phyloP scores from a whole-genome alignment of 208 protist species.

The Entamoeba moshkovskii region DNA sequence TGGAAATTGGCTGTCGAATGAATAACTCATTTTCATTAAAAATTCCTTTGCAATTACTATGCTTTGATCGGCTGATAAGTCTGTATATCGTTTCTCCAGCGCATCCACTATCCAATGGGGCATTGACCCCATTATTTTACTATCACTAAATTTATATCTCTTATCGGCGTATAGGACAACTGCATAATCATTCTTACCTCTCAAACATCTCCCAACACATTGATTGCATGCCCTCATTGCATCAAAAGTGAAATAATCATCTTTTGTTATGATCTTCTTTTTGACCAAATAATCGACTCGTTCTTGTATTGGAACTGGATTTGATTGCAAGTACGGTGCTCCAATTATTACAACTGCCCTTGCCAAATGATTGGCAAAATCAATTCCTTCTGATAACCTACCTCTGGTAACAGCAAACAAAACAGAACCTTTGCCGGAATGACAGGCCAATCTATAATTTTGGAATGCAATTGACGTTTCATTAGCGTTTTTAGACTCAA shows the following conservation, averaged over 20 bases:
- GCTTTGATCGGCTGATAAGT: too few species aligned
- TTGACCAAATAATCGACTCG: constrained; percentile 5
- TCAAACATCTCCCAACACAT: constrained; percentile 21
- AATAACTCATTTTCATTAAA: too few species aligned
- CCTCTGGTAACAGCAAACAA: constrained; percentile 21
- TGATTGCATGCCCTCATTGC: constrained; percentile 21
- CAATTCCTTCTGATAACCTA: constrained; percentile 24
- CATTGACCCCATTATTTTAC: too few species aligned
- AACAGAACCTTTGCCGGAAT: constrained; percentile 11
- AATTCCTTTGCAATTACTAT: too few species aligned
- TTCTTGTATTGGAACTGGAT: not conserved
- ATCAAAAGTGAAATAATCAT: not conserved
- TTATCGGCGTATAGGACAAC: constrained; percentile 9
- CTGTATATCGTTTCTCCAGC: too few species aligned
- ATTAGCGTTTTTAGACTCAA: not conserved
- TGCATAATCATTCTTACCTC: constrained; percentile 21
- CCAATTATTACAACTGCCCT: constrained; percentile 25
- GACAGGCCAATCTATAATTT: not conserved
- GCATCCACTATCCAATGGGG: too few species aligned
- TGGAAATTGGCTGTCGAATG: too few species aligned
- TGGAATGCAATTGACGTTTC: not conserved
- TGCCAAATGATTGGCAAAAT: constrained; percentile 16
- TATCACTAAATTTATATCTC: constrained; percentile 1
- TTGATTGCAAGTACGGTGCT: constrained; percentile 8
- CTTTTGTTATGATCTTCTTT: constrained; percentile 11